Evolutionary conservation across 805 yeast species (phyloP).

Genomic region (Sporopachydermia quercuum): DNA sequence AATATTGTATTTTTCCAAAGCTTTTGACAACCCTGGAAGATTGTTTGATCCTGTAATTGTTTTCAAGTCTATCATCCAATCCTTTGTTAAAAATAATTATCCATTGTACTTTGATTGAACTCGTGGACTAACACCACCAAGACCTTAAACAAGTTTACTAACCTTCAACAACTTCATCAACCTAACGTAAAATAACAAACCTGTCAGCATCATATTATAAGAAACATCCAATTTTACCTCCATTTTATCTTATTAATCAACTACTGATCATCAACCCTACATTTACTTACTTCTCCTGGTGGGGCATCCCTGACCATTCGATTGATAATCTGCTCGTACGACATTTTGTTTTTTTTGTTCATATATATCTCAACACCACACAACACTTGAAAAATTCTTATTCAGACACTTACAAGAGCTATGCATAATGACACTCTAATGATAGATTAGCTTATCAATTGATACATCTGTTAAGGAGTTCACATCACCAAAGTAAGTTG

Average conservation of each 20-base stretch:
- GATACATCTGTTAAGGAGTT: no score
- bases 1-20: conserved; percentile 26
- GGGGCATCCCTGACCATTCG: conserved; percentile 35
- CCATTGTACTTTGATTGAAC: no score
- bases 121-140: conserved; percentile 26
- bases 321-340: conserved; percentile 15
- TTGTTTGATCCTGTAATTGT: conserved; percentile 2
- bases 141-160: conserved; percentile 20
- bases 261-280: conserved; percentile 16
- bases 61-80: background rate
- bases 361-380: no score
- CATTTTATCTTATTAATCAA: conserved; percentile 10
- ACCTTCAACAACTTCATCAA: conserved; percentile 21
- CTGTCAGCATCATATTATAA: background rate
- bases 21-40: conserved; percentile 17
- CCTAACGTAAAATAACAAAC: conserved; percentile 5
- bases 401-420: no score
- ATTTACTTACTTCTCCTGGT: conserved; percentile 33
- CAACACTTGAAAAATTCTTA: conserved; percentile 6
- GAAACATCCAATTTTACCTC: background rate
- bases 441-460: no score
- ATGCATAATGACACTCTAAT: no score
- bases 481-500: no score
- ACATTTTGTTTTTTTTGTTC: conserved; percentile 13
- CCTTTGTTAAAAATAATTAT: no score